Base-by-base conservation (phyloP, 2,329 filamentous ascomycete species). In the Myriosclerotinia scirpicola region DNA sequence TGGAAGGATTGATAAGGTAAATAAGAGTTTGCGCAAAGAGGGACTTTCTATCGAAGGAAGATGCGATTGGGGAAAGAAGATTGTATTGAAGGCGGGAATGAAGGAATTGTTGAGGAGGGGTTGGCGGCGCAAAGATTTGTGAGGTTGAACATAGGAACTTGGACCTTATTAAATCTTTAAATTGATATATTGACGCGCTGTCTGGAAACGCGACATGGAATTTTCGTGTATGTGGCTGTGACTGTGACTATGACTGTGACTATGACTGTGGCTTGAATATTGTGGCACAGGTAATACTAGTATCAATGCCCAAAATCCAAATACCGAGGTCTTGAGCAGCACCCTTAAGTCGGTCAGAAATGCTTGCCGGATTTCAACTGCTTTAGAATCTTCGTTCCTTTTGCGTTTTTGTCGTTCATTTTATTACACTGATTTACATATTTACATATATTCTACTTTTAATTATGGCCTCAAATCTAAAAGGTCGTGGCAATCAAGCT, bases 401-500 rank as follows among this genome's bases (percentile, higher is more conserved):
- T 36, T 40, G 40, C 58, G 20, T 44, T 50, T 36, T 46, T 9
- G 52, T 64, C 46, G 15, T 34, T 54, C 34, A 20, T 42, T 58
- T 30, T 40, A 14, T 22, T 54, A 17, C 65, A 22, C 34, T 36
- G 58, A 61, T 52, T 34, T 34, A 34, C 3, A 26, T 26, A 26
- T 26, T 65, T 61, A 20, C 26, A n/a, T 44, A n/a, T 42, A 42
- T 68, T 56, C 38, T 54, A 50, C 34, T 55, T 59, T 52, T 54
- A 46, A 68, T 50, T 30, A 75, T 75, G 72, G 69, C 72, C 11
- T 69, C 71, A 40, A 70, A 73, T 61, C 53, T 60, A 17, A 71
- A 67, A 67, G 69, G 71, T 52, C 70, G 82, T 76, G 85, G 84
- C 76, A 81, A 81, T 76, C 84, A 83, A 73, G 84, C 90, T 54